A percentile compares a stretch with the other conserved stretches of the same genome.
Conservation (phyloP, 2,329 filamentous ascomycete genomes). For the Diaporthe citriasiana region DNA sequence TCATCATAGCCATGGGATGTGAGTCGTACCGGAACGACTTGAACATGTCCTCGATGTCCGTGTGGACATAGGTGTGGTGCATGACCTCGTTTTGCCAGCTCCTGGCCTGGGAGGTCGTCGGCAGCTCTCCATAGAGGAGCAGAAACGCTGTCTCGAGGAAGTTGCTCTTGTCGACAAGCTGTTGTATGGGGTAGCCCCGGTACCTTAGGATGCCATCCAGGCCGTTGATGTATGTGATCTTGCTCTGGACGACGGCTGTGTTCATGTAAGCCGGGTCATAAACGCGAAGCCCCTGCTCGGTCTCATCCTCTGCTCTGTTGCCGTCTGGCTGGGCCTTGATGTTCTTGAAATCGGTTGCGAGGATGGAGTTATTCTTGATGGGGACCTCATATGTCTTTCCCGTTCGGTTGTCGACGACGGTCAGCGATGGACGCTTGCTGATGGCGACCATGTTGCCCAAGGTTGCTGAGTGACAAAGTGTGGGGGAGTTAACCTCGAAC, state of each 20-base stretch:
- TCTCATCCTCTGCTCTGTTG: conserved; percentile 60
- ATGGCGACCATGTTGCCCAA: conserved; percentile 47
- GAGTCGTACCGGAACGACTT: conserved; percentile 66
- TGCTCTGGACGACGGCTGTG: conserved; percentile 64
- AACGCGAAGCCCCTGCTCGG: conserved; percentile 62
- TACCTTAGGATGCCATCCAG: conserved; percentile 65
- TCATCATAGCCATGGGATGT: conserved; percentile 67
- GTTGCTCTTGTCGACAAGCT: conserved; percentile 63
- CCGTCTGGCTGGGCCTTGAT: conserved; percentile 55
- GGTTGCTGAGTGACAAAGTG: not conserved
- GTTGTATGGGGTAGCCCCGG: conserved; percentile 66
- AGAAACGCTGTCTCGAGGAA: conserved; percentile 66
- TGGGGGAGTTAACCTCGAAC: not conserved
- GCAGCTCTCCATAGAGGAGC: conserved; percentile 66
- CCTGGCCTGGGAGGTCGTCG: conserved; percentile 56
- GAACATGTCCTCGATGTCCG: conserved; percentile 64
- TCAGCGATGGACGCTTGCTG: conserved; percentile 53
- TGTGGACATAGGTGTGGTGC: conserved; percentile 65
- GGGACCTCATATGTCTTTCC: conserved; percentile 63
- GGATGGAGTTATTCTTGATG: conserved; percentile 64
- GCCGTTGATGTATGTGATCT: conserved; percentile 68
- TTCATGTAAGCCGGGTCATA: conserved; percentile 68
- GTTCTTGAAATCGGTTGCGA: conserved; percentile 66
- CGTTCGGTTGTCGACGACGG: conserved; percentile 65
- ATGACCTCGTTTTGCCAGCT: conserved; percentile 63